Evolutionary conservation across 306 rosid genomes (phyloP).

Genomic region (Phaseolus lunatus): DNA sequence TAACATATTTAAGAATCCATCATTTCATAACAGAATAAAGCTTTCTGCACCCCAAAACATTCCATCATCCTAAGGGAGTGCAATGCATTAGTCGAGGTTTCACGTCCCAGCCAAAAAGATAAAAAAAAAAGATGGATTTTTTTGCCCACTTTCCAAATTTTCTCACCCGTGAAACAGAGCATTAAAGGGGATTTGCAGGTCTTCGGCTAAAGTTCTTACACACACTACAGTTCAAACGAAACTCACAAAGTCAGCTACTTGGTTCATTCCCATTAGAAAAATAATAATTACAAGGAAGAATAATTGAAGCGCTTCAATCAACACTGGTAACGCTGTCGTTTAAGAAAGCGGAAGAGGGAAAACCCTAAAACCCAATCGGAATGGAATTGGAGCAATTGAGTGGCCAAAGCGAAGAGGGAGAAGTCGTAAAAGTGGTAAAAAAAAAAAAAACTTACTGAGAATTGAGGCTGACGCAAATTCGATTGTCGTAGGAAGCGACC

Average conservation of each 20-base stretch:
- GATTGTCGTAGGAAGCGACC: slow-evolving; percentile 50
- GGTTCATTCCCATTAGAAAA: neutral
- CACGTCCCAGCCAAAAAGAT: neutral
- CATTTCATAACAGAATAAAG: neutral
- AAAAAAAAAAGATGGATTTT: neutral
- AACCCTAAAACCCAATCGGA: slow-evolving; percentile 47
- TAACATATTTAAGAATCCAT: neutral
- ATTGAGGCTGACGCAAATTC: slow-evolving; percentile 46
- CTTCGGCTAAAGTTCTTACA: neutral
- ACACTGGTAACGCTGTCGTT: neutral
- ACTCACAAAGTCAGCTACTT: neutral
- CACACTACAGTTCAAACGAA: slow-evolving; percentile 23
- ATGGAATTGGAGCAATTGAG: slow-evolving; percentile 25
- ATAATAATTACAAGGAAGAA: neutral
- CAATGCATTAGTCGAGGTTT: neutral
- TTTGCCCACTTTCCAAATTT: neutral
- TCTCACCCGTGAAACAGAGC: neutral
- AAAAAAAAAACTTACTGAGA: slow-evolving; percentile 59
- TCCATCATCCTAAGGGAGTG: neutral
- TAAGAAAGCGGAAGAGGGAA: neutral
- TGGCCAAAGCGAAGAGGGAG: neutral
- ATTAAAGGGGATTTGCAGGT: neutral
- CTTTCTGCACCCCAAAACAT: neutral
- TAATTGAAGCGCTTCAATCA: neutral
- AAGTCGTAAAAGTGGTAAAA: neutral